Base-by-base conservation (phyloP, 2,329 filamentous ascomycete genomes). In the Aspergillus puulaauensis region DNA sequence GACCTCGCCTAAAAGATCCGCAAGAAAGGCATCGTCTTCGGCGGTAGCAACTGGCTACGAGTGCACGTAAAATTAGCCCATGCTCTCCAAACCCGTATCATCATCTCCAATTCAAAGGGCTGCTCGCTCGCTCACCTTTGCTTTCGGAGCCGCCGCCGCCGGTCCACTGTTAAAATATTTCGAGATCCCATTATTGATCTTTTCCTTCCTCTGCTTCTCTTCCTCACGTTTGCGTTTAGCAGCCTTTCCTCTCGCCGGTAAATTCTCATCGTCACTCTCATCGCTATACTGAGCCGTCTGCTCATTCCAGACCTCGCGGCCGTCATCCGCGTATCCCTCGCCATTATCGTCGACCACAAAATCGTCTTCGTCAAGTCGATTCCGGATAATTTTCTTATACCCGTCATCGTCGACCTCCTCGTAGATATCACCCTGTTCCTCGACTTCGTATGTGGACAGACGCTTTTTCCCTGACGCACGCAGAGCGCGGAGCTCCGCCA, bases 301-400 rank as follows among this genome's bases (percentile, higher is more conserved):
- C 66, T 89, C 85, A 75, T 93, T 87, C 93, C 93, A 93, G 68
- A 98, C 95, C 77, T 96, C 93, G 55, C 95, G 72, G 60, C 95
- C 95, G 71, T 98, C 95, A 73, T 98, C 93, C 64, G 91, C 93
- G 70, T 99, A 99, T 39, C 95, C 93, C 72, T 93, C 91, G 70
- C 93, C 93, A 79, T 97, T 96, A 78, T 99, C 95, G 79, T 98
- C 95, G 59, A 99, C 93, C 52, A 99, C 93, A 70, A 99, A 99
- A 77, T 99, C 95, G 68, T 99, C 95, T 69, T 96, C 83, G 70
- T 98, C 90, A 52, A 99, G 82, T 47, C 95, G 88, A 56, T 89
- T 86, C 43, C 95, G 86, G 14, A 99, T 92, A 64, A 98, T 89
- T 74, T 96, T 96, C 80, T 97, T 97, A 82, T 99, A 99, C 52